Evolutionary conservation across 257 asterid genomes (phyloP).

Genomic region (Marsdenia floribunda): DNA sequence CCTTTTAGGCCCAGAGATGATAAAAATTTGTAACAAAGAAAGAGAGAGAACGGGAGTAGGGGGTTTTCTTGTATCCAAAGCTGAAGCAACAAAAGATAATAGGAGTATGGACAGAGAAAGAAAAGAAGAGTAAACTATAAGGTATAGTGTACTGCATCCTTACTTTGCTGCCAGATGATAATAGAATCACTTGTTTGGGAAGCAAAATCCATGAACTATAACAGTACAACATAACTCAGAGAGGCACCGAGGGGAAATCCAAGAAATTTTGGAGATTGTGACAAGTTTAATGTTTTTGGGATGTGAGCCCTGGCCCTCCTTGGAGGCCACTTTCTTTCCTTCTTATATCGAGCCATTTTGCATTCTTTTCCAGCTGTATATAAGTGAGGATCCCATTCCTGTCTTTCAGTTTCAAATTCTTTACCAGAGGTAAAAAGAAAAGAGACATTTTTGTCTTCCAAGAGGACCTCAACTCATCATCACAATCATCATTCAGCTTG

Average conservation of each 20-base stretch:
- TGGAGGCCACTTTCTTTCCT: slow-evolving; percentile 11
- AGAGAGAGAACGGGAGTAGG: background rate
- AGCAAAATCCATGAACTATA: background rate
- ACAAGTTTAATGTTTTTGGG: background rate
- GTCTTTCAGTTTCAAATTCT: background rate
- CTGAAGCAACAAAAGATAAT: slow-evolving; percentile 10
- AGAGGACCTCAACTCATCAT: slow-evolving; percentile 3
- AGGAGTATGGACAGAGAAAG: background rate
- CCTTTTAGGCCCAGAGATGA: background rate
- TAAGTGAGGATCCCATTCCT: background rate
- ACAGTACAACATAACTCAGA: background rate
- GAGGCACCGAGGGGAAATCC: background rate
- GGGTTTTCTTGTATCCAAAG: slow-evolving; percentile 5
- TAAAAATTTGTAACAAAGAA: background rate
- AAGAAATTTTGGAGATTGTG: background rate
- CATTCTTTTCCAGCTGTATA: background rate
- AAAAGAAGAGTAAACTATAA: background rate
- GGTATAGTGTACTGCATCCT: background rate
- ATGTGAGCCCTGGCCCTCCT: background rate
- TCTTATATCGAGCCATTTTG: slow-evolving; percentile 5
- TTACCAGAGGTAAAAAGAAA: background rate
- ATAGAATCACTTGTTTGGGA: slow-evolving; percentile 10
- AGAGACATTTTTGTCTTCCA: background rate
- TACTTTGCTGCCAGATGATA: slow-evolving; percentile 1
- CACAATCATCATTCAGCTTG: slow-evolving; percentile 22